Conservation (phyloP, 2,329 filamentous ascomycete species). For the Piedraia hortae region DNA sequence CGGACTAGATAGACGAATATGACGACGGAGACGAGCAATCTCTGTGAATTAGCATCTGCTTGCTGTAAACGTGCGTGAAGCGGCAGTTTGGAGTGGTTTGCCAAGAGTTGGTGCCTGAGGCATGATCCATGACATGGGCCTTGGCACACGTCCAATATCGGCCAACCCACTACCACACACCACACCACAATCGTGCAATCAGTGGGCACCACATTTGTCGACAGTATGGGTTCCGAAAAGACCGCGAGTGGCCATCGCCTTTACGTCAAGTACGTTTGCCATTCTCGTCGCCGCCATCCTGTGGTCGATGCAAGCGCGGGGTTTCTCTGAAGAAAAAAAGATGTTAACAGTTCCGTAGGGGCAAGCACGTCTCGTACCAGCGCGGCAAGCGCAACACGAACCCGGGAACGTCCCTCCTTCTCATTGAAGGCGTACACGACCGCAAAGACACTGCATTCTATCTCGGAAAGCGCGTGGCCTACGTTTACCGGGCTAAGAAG, state of each 20-base stretch:
- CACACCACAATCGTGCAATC: too few species aligned
- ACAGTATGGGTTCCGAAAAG: too few species aligned
- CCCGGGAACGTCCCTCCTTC: slow-evolving; percentile 60
- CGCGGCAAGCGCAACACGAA: slow-evolving; percentile 77
- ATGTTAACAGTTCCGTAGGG: slow-evolving; percentile 25
- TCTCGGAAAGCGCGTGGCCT: slow-evolving; percentile 94
- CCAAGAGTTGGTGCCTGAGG: too few species aligned
- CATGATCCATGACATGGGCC: too few species aligned
- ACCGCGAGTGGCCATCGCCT: slow-evolving; percentile 12
- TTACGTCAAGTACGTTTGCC: slow-evolving; percentile 9
- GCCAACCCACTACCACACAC: too few species aligned
- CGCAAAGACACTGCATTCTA: slow-evolving; percentile 87
- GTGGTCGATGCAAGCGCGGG: not conserved
- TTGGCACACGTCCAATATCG: too few species aligned
- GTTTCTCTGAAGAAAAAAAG: not conserved
- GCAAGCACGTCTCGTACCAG: slow-evolving; percentile 95
- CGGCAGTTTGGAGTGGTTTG: not conserved
- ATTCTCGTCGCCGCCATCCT: not conserved
- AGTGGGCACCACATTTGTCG: not conserved
- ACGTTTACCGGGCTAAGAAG: slow-evolving; percentile 87
- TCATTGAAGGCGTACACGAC: slow-evolving; percentile 95
- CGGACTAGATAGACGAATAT: slow-evolving; percentile 15
- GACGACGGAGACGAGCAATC: not conserved
- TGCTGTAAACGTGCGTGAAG: not conserved
- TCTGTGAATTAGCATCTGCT: not conserved